Percentiles rank a stretch among this genome's conserved stretches.
Conservation (phyloP, 805 yeast species). For the Yarrowia porcina region DNA sequence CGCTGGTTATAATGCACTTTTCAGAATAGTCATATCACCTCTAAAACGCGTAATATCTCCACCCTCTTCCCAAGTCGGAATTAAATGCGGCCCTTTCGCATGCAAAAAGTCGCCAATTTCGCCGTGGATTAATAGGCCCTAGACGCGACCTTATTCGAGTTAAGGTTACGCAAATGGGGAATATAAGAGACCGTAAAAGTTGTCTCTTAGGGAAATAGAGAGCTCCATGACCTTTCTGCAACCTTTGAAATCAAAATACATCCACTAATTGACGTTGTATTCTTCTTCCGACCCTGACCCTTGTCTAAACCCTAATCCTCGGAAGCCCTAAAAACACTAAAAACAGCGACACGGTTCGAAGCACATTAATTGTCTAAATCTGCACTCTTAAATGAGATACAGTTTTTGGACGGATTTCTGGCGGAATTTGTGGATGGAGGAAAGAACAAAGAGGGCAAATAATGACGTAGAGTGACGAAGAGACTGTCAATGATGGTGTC, state of each 20-base stretch:
- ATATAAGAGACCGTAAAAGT: too few species aligned
- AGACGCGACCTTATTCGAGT: not conserved
- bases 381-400: not conserved
- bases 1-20: too few species aligned
- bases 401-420: not conserved
- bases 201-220: too few species aligned
- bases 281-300: not conserved
- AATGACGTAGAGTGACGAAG: not conserved
- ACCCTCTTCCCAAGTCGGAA: not conserved
- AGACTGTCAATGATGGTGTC: too few species aligned
- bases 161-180: not conserved
- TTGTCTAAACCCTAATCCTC: not conserved
- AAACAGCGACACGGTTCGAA: not conserved
- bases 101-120: not conserved
- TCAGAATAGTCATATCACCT: not conserved
- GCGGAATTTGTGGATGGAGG: too few species aligned
- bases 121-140: not conserved
- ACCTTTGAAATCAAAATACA: too few species aligned
- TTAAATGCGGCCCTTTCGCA: not conserved
- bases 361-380: not conserved
- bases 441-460: not conserved
- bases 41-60: not conserved
- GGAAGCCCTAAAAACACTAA: not conserved
- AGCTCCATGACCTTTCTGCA: too few species aligned
- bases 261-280: not conserved